Percentiles rank a stretch among this genome's conserved stretches.
Conservation (phyloP, 2,329 filamentous ascomycete species). For the Colletotrichum eremochloae region DNA sequence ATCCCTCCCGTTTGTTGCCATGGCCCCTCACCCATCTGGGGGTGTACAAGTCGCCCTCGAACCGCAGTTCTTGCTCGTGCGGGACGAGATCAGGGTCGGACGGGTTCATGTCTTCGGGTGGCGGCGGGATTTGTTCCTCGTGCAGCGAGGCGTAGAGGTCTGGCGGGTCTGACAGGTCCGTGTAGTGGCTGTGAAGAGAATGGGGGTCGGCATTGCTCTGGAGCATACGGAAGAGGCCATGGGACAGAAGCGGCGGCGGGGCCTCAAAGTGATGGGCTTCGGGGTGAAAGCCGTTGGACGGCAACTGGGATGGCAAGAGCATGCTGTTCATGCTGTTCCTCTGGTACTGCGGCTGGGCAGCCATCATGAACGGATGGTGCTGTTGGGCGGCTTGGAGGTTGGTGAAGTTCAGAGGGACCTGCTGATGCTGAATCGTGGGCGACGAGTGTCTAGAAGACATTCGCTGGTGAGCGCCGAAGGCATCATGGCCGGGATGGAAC, state of each 20-base stretch:
- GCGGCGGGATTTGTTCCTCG: conserved; percentile 80
- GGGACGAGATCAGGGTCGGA: conserved; percentile 81
- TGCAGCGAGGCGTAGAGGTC: conserved; percentile 82
- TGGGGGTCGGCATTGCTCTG: conserved; percentile 81
- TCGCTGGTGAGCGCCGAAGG: conserved; percentile 68
- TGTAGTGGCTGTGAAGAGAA: conserved; percentile 76
- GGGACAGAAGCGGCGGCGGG: conserved; percentile 74
- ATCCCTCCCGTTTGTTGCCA: conserved; percentile 88
- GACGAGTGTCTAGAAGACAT: conserved; percentile 68
- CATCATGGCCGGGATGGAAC: conserved; percentile 72
- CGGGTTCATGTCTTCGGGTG: conserved; percentile 85
- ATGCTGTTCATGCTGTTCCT: conserved; percentile 74
- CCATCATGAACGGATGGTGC: conserved; percentile 67
- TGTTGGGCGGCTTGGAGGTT: conserved; percentile 69
- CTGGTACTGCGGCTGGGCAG: conserved; percentile 63
- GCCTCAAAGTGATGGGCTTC: conserved; percentile 69
- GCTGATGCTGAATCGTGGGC: conserved; percentile 59
- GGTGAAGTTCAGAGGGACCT: conserved; percentile 66
- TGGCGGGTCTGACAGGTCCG: conserved; percentile 80
- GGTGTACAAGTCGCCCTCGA: conserved; percentile 85
- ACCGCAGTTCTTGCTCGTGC: conserved; percentile 83
- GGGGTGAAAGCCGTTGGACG: conserved; percentile 59
- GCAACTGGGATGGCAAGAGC: conserved; percentile 61
- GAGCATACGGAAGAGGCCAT: conserved; percentile 79
- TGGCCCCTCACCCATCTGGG: conserved; percentile 87